Conservation (phyloP, 768 basidiomycete genomes). For the Crassisporium funariophilum region DNA sequence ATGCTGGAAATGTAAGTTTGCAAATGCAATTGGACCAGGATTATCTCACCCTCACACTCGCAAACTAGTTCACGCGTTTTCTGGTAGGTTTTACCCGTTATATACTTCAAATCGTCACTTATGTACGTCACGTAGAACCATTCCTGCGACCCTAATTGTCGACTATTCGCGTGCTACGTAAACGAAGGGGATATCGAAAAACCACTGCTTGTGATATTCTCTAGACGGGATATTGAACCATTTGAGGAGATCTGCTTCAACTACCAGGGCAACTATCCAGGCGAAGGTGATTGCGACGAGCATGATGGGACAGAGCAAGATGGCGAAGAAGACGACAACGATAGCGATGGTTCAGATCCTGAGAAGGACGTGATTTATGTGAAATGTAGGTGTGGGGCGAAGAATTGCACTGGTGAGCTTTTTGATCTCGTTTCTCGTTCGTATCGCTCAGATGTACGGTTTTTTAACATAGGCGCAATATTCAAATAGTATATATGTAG, state of each 20-base stretch:
- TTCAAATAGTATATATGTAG: not conserved
- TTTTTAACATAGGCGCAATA: not conserved
- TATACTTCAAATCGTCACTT: not conserved
- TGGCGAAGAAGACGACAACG: slow-evolving; percentile 23
- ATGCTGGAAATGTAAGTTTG: slow-evolving; percentile 75
- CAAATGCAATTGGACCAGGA: not conserved
- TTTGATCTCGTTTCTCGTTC: not conserved
- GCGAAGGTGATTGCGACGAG: slow-evolving; percentile 44
- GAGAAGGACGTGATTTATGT: slow-evolving; percentile 15
- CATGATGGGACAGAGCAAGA: too few relatives aligned
- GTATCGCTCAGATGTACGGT: not conserved
- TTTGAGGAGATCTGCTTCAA: slow-evolving; percentile 79
- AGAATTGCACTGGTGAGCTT: slow-evolving; percentile 48
- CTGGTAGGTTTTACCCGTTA: slow-evolving; percentile 50
- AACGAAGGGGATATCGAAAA: slow-evolving; percentile 75
- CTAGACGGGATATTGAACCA: slow-evolving; percentile 59
- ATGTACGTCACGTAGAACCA: slow-evolving; percentile 63
- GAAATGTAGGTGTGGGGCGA: slow-evolving; percentile 22
- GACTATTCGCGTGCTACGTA: slow-evolving; percentile 72
- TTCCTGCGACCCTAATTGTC: slow-evolving; percentile 86
- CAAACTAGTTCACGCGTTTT: slow-evolving; percentile 85
- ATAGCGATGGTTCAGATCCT: slow-evolving; percentile 25
- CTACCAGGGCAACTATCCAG: slow-evolving; percentile 55
- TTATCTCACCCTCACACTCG: not conserved
- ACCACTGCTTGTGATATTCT: slow-evolving; percentile 70